Conservation (phyloP, 495 filamentous ascomycete genomes). For the Baudoinia panamericana region DNA sequence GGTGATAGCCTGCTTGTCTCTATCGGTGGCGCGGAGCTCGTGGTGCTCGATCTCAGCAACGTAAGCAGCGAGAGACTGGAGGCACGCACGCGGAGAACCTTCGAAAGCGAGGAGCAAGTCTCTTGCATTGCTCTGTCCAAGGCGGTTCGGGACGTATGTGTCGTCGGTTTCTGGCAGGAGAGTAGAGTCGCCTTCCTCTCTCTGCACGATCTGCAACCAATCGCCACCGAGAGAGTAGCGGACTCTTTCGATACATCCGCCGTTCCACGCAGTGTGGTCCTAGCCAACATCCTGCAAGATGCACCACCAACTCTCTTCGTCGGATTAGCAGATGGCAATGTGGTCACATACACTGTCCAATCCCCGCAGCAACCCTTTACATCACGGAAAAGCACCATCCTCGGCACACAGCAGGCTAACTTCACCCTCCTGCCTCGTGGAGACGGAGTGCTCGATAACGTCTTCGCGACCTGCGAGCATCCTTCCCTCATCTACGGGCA, state of each 20-base stretch:
- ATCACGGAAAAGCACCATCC: constrained; percentile 62
- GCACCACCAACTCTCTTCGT: constrained; percentile 67
- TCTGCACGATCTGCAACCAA: constrained; percentile 46
- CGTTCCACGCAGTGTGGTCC: constrained; percentile 68
- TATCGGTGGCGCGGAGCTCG: constrained; percentile 51
- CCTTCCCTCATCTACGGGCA: constrained; percentile 83
- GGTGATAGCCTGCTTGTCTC: constrained; percentile 55
- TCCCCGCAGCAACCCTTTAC: constrained; percentile 44
- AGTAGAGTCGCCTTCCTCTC: constrained; percentile 59
- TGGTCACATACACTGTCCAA: constrained; percentile 73
- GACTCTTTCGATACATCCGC: constrained; percentile 44
- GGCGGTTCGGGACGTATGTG: constrained; percentile 41
- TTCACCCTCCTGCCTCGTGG: constrained; percentile 62
- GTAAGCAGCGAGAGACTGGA: constrained; percentile 38
- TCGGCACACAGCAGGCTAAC: constrained; percentile 72
- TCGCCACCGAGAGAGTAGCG: constrained; percentile 44
- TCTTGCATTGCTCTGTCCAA: constrained; percentile 63
- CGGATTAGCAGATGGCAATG: constrained; percentile 87
- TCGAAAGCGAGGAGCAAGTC: constrained; percentile 49
- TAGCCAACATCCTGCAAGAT: constrained; percentile 54
- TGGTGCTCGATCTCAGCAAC: constrained; percentile 48
- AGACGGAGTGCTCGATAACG: constrained; percentile 50
- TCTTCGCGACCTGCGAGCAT: constrained; percentile 89
- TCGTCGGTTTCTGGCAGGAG: constrained; percentile 75
- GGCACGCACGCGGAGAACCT: constrained; percentile 43